These are phyloP conservation scores for Trichaptum fuscoviolaceum DNA, from an alignment of 768 basidiomycete species.

Conservation along the genomic window DNA sequence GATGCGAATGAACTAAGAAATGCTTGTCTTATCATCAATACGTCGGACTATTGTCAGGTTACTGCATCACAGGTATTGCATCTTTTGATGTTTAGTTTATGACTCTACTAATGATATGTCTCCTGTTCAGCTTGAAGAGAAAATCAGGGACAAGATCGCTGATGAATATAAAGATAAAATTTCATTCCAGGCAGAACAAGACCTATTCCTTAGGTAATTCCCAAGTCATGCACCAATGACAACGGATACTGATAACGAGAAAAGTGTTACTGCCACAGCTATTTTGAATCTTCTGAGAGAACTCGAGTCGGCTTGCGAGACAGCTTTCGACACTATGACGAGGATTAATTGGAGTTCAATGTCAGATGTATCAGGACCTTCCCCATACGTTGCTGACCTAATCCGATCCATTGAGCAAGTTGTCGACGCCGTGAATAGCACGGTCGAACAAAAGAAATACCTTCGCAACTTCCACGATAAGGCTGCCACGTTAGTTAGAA, in stretches of 20 bases:
- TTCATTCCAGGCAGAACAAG: slow-evolving; percentile 78
- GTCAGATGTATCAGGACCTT: slow-evolving; percentile 84
- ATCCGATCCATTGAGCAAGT: slow-evolving; percentile 71
- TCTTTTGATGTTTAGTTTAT: not conserved
- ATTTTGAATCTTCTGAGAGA: slow-evolving; percentile 79
- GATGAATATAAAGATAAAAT: slow-evolving; percentile 74
- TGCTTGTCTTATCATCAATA: slow-evolving; percentile 89
- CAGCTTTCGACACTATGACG: slow-evolving; percentile 69
- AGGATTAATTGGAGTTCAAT: slow-evolving; percentile 74
- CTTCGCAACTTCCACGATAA: slow-evolving; percentile 91
- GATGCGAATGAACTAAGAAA: slow-evolving; percentile 74
- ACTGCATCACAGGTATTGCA: slow-evolving; percentile 76
- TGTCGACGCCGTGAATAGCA: slow-evolving; percentile 67
- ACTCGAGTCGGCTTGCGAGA: slow-evolving; percentile 79
- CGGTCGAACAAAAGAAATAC: slow-evolving; percentile 94
- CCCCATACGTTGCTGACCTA: slow-evolving; percentile 74
- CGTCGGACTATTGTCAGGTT: slow-evolving; percentile 93
- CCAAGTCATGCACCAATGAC: not conserved
- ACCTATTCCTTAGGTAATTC: slow-evolving; percentile 71
- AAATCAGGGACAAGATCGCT: slow-evolving; percentile 77
- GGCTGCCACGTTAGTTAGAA: slow-evolving; percentile 64
- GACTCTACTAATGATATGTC: slow-evolving; percentile 2
- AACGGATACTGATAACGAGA: not conserved
- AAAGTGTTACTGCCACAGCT: slow-evolving; percentile 78
- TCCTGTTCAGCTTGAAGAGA: slow-evolving; percentile 75